phyloP scores from a whole-genome alignment of 2,329 filamentous ascomycete species.

The Aspergillus ruber region DNA sequence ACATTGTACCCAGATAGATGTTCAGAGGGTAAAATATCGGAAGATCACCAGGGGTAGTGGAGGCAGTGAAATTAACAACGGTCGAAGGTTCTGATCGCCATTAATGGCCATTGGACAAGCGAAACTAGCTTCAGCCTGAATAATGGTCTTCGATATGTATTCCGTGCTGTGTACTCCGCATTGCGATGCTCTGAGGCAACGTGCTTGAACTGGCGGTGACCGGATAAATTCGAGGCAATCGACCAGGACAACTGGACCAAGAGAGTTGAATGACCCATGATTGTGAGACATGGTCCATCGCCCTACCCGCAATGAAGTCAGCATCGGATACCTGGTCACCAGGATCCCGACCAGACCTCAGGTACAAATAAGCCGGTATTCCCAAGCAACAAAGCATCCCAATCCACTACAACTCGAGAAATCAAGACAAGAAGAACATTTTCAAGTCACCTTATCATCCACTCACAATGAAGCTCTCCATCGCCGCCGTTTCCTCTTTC shows the following conservation, averaged over 20 bases:
- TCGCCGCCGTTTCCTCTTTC: conserved; percentile 6
- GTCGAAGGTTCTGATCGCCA: not conserved
- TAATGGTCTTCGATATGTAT: not conserved
- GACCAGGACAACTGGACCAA: no score
- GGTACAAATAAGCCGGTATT: not conserved
- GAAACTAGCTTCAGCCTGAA: not conserved
- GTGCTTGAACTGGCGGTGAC: no score
- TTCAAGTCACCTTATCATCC: not conserved
- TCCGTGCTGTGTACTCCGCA: not conserved
- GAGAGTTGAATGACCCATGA: no score
- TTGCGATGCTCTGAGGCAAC: not conserved
- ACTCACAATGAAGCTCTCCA: conserved; percentile 7
- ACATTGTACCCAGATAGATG: no score
- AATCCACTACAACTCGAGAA: not conserved
- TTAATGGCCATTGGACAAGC: not conserved
- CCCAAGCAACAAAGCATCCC: not conserved
- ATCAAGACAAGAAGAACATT: not conserved
- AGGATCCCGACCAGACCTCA: not conserved
- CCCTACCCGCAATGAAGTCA: not conserved
- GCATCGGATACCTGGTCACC: not conserved
- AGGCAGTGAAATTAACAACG: not conserved
- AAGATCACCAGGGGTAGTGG: not conserved
- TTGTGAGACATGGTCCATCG: not conserved
- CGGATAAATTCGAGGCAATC: no score
- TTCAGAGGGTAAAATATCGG: not conserved